Conservation (phyloP, 1,139 yeast genomes). For the Entelexis paramagnoliae region DNA sequence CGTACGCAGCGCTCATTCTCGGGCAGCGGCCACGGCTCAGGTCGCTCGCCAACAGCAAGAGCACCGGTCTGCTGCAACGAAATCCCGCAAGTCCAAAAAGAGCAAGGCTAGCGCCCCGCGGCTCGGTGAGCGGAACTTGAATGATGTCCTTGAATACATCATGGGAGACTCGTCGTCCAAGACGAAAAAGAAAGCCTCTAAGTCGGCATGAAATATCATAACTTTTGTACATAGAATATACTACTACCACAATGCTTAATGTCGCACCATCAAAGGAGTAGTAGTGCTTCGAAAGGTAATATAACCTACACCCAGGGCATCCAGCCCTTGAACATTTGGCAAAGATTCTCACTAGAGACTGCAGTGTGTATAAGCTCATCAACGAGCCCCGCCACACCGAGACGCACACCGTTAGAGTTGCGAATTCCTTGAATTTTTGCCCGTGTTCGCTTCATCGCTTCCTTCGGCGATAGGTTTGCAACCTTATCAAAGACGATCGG, state of each 20-base stretch:
- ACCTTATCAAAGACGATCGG: constrained; percentile 46
- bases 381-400: constrained; percentile 88
- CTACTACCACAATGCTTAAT: neutral
- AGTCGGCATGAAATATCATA: neutral
- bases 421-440: constrained; percentile 78
- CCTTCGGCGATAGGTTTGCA: constrained; percentile 30
- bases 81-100: constrained; percentile 11
- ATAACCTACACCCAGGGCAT: constrained; percentile 65
- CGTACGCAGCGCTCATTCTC: constrained; percentile 23
- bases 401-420: constrained; percentile 71
- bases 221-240: neutral
- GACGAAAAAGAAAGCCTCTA: constrained; percentile 13
- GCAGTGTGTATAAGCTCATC: constrained; percentile 84
- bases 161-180: constrained; percentile 24
- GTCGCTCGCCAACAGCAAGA: constrained; percentile 15
- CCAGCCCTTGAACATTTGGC: constrained; percentile 95
- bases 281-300: too few species aligned
- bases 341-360: constrained; percentile 54
- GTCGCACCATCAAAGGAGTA: too few species aligned
- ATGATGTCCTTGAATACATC: constrained; percentile 32
- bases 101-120: neutral
- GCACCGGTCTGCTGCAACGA: constrained; percentile 14
- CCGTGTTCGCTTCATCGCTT: constrained; percentile 64
- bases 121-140: constrained; percentile 23
- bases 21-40: constrained; percentile 4